Evolutionary conservation across 768 basidiomycete genomes (phyloP), one percentile per base, ranked within the genome.

Genomic region (Pisolithus sp.): DNA sequence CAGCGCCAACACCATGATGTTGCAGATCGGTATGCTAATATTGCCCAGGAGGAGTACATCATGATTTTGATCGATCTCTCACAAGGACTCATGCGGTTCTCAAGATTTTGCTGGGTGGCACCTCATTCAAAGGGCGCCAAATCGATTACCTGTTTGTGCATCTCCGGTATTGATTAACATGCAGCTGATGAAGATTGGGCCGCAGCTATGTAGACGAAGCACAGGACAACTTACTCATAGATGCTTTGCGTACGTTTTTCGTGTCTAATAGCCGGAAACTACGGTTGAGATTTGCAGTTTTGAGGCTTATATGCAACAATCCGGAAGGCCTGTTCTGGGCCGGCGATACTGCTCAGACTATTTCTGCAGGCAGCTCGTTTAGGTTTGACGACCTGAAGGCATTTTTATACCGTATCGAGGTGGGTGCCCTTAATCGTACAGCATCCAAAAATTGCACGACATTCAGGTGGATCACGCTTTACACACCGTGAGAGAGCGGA

Each of bases 301-400:
- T 89, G 38, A 70, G 85, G 26, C 70, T 71, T 0, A 60, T 89
- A n/a, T 87, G 83, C 54, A 64, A 65, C 10, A 87, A 87, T 58
- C 75, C 78, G 0, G 69, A 85, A 46, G 86, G 86, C 0, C 65
- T 87, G 21, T 84, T 89, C 55, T 88, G 85, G 83, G 86, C 85
- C 1, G 87, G 88, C 0, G 87, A 89, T 60, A 88, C 87, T 0
- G 85, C 87, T 0, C 87, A 89, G 56, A 85, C 86, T 0, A 89
- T 89, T 37, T 81, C 84, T 0, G 76, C 78, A 0, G 87, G 86
- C 2, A 85, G 83, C 54, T 76, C 83, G 0, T 89, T 89, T 58
- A 70, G 81, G 12, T 89, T 89, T 61, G 70, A 83, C 49, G 84
- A 87, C 40, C 61, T 89, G 48, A 87, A 82, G 61, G 78, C 86